Base-by-base conservation (phyloP, 2,329 filamentous ascomycete genomes). In the Ascocoryne sarcoides region DNA sequence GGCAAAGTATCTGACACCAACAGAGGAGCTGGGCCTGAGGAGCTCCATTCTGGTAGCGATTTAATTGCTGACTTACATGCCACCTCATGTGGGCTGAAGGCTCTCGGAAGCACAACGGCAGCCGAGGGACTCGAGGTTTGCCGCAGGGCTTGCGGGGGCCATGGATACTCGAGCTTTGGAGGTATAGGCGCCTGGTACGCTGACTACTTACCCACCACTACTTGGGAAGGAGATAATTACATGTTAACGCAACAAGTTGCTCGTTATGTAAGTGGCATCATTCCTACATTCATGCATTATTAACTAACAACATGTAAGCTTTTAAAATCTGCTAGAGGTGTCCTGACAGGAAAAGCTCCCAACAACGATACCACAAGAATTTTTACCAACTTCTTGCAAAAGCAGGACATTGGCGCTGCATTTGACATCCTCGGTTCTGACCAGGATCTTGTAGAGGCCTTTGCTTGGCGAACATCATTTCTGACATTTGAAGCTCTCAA, bases 241-340 rank as follows among this genome's bases (percentile, higher is more conserved):
- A 86, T 88, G 82, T 67, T 88, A 44, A 84, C 81, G 8, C 83
- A 88, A 60, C 83, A 88, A 64, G 82, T 87, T 2, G 79, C 80
- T 2, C 74, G 82, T 43, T 87, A 87, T 55, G 66, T 73, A 63
- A 60, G 68, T 62, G 10, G 16, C 10, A 18, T 16, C 37, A 10
- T 19, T 5, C 2, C 19, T 8, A 42, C 12, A 23, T 18, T 10
- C 23, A 26, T 7, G 7, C 7, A 26, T 26, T 12, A 26, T 12
- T 26, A 26, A 26, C 47, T 46, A 23, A 46, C 37, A 32, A 2
- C 30, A 23, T 39, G 9, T 9, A 17, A 73, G 66, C 73, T 88
- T 33, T 71, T 88, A 49, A 88, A 87, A 69, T 77, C 82, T 3
- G 82, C 82, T 0, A 78, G 83, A 31, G 70, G 75, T 1, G 82